phyloP scores from a whole-genome alignment of 331 rosid genomes.

The Acacia pycnantha region DNA sequence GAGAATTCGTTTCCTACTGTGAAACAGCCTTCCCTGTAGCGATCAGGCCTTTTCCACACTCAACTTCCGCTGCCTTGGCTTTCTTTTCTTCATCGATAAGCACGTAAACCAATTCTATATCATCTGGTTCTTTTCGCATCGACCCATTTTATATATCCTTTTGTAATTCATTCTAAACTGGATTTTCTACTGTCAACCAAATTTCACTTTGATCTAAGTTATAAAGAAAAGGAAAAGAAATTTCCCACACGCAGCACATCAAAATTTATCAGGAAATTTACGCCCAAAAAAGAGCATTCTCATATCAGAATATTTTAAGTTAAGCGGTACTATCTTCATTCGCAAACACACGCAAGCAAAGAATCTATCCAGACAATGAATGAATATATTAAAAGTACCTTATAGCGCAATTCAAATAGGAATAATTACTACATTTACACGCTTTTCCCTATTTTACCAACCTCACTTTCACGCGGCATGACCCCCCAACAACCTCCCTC shows the following conservation, averaged over 20 bases:
- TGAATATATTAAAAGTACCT: constrained; percentile 24
- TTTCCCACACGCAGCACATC: too few relatives aligned
- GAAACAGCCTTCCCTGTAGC: not conserved
- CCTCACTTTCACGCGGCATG: not conserved
- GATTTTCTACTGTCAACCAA: not conserved
- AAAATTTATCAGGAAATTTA: not conserved
- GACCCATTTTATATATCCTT: not conserved
- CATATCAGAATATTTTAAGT: not conserved
- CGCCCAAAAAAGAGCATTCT: too few relatives aligned
- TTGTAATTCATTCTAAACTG: not conserved
- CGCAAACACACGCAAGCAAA: constrained; percentile 41
- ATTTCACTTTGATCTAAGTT: not conserved
- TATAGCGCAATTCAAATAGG: constrained; percentile 18
- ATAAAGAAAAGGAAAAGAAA: not conserved
- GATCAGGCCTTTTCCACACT: not conserved
- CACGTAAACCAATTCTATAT: not conserved
- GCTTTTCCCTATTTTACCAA: constrained; percentile 1
- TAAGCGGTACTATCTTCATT: constrained; percentile 19
- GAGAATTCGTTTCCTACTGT: not conserved
- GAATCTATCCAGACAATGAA: constrained; percentile 26
- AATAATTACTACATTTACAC: constrained; percentile 27
- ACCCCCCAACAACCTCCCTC: not conserved
- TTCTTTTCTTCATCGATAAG: not conserved
- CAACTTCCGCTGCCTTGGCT: not conserved
- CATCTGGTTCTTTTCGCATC: too few relatives aligned